These are phyloP conservation scores for Pseudozyma hubeiensis DNA, from an alignment of 1,284 basidiomycete species.

Conservation along the genomic window DNA sequence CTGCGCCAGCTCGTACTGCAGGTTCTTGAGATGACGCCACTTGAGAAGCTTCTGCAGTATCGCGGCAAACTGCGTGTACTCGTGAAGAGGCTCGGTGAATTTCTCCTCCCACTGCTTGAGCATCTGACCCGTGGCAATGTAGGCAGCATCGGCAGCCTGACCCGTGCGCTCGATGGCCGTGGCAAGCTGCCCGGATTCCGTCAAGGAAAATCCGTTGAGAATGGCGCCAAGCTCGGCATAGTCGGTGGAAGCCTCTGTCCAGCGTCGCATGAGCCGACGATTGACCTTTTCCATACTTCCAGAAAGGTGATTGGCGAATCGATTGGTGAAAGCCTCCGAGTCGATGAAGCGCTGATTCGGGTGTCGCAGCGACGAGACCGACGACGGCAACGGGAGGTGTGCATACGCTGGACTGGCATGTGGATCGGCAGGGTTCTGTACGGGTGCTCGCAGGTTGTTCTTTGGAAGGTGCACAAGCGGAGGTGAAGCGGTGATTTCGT, in stretches of 20 bases:
- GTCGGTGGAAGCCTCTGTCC: slow-evolving; percentile 91
- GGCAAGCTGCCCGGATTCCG: slow-evolving; percentile 80
- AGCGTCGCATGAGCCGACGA: slow-evolving; percentile 87
- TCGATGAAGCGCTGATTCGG: slow-evolving; percentile 81
- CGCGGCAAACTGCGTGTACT: slow-evolving; percentile 92
- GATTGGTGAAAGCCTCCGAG: slow-evolving; percentile 94
- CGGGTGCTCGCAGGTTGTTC: slow-evolving; percentile 93
- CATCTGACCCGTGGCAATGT: slow-evolving; percentile 80
- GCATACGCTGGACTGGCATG: slow-evolving; percentile 80
- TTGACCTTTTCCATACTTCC: slow-evolving; percentile 97
- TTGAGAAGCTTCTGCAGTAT: slow-evolving; percentile 93
- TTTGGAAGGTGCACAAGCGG: slow-evolving; percentile 90
- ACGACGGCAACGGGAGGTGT: slow-evolving; percentile 82
- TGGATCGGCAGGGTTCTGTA: slow-evolving; percentile 89
- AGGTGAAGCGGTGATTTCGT: slow-evolving; percentile 71
- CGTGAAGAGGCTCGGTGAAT: slow-evolving; percentile 94
- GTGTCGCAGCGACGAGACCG: slow-evolving; percentile 70
- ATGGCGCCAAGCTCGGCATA: slow-evolving; percentile 94
- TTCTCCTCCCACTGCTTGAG: slow-evolving; percentile 74
- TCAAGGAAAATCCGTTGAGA: slow-evolving; percentile 93
- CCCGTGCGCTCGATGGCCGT: slow-evolving; percentile 89
- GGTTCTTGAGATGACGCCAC: slow-evolving; percentile 97
- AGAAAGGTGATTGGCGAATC: slow-evolving; percentile 90
- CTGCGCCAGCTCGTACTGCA: slow-evolving; percentile 96
- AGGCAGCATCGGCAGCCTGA: slow-evolving; percentile 93